These are phyloP conservation scores for Mortierella sp. DNA, from an alignment of 371 early-diverging fungal species.

Conservation along the genomic window DNA sequence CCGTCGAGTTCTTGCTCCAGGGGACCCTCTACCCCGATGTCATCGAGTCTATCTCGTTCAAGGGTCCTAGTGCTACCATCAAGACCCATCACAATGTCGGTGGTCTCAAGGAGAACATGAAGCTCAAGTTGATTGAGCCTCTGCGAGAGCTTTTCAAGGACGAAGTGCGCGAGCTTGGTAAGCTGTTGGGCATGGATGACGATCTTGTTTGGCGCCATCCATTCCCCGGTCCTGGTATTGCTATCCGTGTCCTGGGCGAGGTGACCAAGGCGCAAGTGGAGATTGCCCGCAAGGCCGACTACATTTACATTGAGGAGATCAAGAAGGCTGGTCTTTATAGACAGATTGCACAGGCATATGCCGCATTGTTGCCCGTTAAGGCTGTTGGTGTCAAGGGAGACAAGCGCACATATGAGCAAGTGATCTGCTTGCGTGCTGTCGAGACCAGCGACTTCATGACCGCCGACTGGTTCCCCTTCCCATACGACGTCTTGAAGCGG, in stretches of 20 bases:
- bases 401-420: constrained; percentile 97
- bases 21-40: constrained; percentile 99
- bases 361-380: constrained; percentile 93
- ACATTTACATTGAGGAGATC: constrained; percentile 98
- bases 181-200: constrained; percentile 88
- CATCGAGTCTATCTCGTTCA: constrained; percentile 97
- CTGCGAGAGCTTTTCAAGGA: constrained; percentile 98
- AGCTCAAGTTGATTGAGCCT: constrained; percentile 96
- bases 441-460: constrained; percentile 98
- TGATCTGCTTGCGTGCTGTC: constrained; percentile 96
- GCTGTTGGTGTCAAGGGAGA: constrained; percentile 99
- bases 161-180: constrained; percentile 95
- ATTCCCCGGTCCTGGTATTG: constrained; percentile 99
- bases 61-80: constrained; percentile 98
- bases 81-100: constrained; percentile 99
- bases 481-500: constrained; percentile 86
- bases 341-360: constrained; percentile 97
- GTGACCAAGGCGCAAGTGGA: constrained; percentile 91
- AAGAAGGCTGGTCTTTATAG: constrained; percentile 96
- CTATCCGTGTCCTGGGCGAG: constrained; percentile 96
- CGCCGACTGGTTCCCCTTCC: constrained; percentile 93
- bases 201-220: constrained; percentile 98
- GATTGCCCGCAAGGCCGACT: constrained; percentile 94
- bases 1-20: constrained; percentile 94
- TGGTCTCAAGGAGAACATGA: constrained; percentile 96